phyloP scores from a whole-genome alignment of 176 grass and related monocot genomes.

The Areca catechu region DNA sequence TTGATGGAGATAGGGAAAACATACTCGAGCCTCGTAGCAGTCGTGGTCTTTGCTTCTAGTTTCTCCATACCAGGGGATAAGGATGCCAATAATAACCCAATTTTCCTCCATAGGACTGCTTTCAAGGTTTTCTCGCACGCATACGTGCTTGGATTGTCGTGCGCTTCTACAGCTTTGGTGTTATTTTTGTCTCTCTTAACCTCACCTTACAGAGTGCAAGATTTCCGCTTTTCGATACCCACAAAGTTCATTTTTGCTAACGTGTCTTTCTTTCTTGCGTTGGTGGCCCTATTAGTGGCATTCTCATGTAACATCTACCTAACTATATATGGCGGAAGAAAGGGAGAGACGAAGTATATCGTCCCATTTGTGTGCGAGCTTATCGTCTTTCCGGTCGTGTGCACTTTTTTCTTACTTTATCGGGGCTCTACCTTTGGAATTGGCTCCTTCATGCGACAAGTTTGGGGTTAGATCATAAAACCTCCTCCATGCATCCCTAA shows the following conservation, averaged over 20 bases:
- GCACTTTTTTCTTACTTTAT: background rate
- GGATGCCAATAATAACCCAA: background rate
- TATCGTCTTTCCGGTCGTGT: constrained; percentile 1
- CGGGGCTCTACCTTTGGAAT: background rate
- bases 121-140: constrained; percentile 27
- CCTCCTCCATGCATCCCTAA: too few relatives aligned
- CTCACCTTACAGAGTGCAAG: too few relatives aligned
- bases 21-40: constrained; percentile 18
- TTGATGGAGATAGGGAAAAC: too few relatives aligned
- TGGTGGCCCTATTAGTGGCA: constrained; percentile 3
- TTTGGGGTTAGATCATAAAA: too few relatives aligned
- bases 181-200: too few relatives aligned
- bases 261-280: constrained; percentile 14
- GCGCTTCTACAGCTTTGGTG: constrained; percentile 12
- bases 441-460: too few relatives aligned
- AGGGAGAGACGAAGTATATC: background rate
- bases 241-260: constrained; percentile 12
- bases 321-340: constrained; percentile 15
- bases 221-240: too few relatives aligned
- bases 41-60: constrained; percentile 27
- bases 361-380: constrained; percentile 20
- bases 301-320: constrained; percentile 28
- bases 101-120: constrained; percentile 3
- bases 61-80: constrained; percentile 37
- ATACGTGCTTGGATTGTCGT: constrained; percentile 23